A percentile compares a stretch with the other conserved stretches of the same genome.
Evolutionary conservation across 192 early-diverging fungal genomes (phyloP).

Genomic region (Podila clonocystis): DNA sequence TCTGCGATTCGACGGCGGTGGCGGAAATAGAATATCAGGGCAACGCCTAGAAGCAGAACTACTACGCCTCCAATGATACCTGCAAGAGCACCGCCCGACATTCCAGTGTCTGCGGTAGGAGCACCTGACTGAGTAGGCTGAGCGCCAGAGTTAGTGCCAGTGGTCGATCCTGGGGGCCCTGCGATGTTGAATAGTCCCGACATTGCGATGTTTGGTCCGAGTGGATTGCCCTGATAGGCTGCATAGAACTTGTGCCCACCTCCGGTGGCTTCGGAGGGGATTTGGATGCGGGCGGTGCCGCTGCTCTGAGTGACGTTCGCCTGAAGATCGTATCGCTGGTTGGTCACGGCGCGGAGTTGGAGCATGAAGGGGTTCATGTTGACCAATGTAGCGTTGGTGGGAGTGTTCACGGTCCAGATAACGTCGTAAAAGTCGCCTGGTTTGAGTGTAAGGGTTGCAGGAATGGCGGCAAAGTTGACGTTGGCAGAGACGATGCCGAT

Average conservation of each 20-base stretch:
- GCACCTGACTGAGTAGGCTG: background rate
- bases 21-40: constrained; percentile 25
- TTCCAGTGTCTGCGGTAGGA: background rate
- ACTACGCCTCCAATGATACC: constrained; percentile 29
- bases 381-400: background rate
- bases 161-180: background rate
- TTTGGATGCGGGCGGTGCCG: background rate
- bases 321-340: constrained; percentile 17
- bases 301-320: constrained; percentile 1
- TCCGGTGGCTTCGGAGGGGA: constrained; percentile 26
- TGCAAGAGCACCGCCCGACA: constrained; percentile 18
- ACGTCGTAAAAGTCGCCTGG: constrained; percentile 6
- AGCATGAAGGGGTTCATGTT: constrained; percentile 11
- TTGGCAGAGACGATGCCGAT: constrained; percentile 13
- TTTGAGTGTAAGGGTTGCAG: background rate
- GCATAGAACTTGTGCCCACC: constrained; percentile 47
- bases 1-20: constrained; percentile 32
- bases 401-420: background rate
- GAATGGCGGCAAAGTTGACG: constrained; percentile 9
- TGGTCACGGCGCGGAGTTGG: constrained; percentile 5
- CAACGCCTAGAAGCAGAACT: constrained; percentile 2
- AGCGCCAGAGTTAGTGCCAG: background rate
- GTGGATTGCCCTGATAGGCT: background rate
- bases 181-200: constrained; percentile 15
- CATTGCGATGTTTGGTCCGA: background rate